phyloP scores from a whole-genome alignment of 1,284 basidiomycete genomes.

The Neolentinus lepideus region DNA sequence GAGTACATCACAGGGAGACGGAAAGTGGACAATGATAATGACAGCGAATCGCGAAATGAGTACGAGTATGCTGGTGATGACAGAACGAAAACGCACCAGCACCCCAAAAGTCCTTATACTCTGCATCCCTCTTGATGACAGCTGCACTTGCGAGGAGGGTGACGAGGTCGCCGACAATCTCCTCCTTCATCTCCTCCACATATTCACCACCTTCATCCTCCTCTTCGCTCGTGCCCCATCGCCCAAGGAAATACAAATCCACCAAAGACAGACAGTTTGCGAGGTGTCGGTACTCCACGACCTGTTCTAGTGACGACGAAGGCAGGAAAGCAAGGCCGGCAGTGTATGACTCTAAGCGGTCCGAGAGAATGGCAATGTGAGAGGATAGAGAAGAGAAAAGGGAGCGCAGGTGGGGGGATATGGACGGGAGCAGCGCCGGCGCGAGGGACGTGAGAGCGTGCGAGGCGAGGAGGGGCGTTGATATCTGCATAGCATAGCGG shows the following conservation, averaged over 20 bases:
- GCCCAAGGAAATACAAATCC: slow-evolving; percentile 52
- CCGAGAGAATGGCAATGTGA: slow-evolving; percentile 30
- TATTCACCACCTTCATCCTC: no score
- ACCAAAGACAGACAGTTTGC: slow-evolving; percentile 52
- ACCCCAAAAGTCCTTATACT: no score
- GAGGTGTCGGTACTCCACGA: slow-evolving; percentile 37
- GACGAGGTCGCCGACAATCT: not conserved
- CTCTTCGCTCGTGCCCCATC: slow-evolving; percentile 31
- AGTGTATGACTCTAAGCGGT: slow-evolving; percentile 31
- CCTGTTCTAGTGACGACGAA: slow-evolving; percentile 16
- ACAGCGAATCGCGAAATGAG: no score
- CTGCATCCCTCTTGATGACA: not conserved
- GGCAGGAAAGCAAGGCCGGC: slow-evolving; percentile 34
- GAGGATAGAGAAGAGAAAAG: slow-evolving; percentile 25
- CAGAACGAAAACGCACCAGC: no score
- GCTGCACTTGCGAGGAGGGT: not conserved
- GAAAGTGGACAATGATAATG: slow-evolving; percentile 2
- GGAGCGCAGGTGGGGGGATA: slow-evolving; percentile 20
- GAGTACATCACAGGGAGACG: not conserved
- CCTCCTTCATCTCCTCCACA: no score
- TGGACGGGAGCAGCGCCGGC: slow-evolving; percentile 26
- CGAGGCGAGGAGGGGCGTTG: slow-evolving; percentile 45
- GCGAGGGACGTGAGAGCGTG: slow-evolving; percentile 32
- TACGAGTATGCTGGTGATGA: no score
- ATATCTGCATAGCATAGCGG: no score